Evolutionary conservation across 2,329 filamentous ascomycete species (phyloP).

Genomic region (Metarhizium sp.): DNA sequence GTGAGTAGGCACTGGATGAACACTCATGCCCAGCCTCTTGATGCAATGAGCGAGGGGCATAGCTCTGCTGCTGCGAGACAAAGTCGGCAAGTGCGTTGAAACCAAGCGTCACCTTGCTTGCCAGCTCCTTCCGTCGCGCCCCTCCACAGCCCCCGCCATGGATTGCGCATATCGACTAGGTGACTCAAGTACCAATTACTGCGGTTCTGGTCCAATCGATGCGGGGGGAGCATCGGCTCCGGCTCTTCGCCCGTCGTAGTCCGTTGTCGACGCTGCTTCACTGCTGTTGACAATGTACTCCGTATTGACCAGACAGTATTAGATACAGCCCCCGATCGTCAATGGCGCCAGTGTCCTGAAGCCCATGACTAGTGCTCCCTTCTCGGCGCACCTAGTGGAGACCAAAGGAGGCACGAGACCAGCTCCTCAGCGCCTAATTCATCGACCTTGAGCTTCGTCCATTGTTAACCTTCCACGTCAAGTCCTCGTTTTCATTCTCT

Average conservation of each 20-base stretch:
- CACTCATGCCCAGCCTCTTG: no score
- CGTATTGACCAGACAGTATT: no score
- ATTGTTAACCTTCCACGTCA: neutral
- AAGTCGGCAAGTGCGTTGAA: neutral
- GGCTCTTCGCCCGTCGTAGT: constrained; percentile 1
- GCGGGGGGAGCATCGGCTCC: neutral
- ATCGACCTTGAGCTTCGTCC: neutral
- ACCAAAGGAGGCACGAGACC: constrained; percentile 4
- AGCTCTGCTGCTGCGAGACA: neutral
- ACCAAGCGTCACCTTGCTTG: neutral
- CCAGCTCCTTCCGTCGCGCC: neutral
- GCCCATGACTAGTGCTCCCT: neutral
- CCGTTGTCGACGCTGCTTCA: neutral
- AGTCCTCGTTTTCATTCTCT: neutral
- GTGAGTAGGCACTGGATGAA: no score
- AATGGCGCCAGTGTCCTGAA: neutral
- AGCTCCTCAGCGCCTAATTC: neutral
- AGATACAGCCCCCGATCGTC: neutral
- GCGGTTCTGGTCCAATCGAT: no score
- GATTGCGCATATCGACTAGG: no score
- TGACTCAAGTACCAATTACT: no score
- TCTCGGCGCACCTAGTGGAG: constrained; percentile 2
- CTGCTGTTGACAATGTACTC: no score
- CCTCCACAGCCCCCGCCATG: neutral
- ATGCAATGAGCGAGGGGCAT: no score